A percentile compares a stretch with the other conserved stretches of the same genome.
Evolutionary conservation across 768 basidiomycete genomes (phyloP).

Genomic region (Suillus bovinus): DNA sequence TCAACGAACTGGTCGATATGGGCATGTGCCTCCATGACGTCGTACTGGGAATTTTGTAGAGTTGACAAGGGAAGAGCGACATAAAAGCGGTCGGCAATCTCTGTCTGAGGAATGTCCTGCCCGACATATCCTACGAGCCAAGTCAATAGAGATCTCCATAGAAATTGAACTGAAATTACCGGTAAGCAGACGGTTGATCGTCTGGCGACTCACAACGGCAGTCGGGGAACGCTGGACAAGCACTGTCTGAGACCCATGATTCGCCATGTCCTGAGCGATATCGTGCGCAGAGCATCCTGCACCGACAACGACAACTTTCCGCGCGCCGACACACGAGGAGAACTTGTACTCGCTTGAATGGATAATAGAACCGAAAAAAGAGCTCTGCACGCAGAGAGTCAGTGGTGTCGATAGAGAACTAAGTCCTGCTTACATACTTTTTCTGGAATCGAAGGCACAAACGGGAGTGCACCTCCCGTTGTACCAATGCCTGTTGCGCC

Average conservation of each 20-base stretch:
- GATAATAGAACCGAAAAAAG: constrained; percentile 2
- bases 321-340: neutral
- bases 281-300: constrained; percentile 18
- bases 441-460: neutral
- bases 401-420: neutral
- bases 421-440: neutral
- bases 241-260: constrained; percentile 1
- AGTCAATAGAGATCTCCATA: neutral
- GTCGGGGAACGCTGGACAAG: constrained; percentile 16
- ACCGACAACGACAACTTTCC: constrained; percentile 12
- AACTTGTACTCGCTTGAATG: constrained; percentile 9
- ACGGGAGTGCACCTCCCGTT: constrained; percentile 2
- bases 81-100: constrained; percentile 15
- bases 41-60: constrained; percentile 3
- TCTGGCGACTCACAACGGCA: constrained; percentile 12
- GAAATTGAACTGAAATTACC: neutral
- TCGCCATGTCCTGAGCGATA: constrained; percentile 15
- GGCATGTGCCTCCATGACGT: neutral
- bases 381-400: neutral
- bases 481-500: constrained; percentile 8
- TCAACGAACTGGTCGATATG: constrained; percentile 11
- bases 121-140: constrained; percentile 10
- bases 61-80: constrained; percentile 11
- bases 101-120: constrained; percentile 11
- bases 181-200: constrained; percentile 7